phyloP scores from a whole-genome alignment of 2,329 filamentous ascomycete genomes.

The Ceratocystis papillata region DNA sequence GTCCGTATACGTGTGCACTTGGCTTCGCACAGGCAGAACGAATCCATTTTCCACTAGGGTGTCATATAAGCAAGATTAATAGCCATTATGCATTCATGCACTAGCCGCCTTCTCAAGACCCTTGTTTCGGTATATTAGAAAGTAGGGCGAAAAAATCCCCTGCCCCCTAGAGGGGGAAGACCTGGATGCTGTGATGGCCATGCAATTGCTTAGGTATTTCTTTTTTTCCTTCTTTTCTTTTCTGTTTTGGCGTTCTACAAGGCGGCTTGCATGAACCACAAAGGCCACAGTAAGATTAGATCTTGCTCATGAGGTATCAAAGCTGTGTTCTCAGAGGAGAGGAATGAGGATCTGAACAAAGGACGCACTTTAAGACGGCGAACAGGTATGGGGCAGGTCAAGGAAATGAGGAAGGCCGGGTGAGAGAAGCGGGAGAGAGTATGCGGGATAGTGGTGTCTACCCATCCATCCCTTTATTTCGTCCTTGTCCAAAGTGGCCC shows the following conservation, averaged over 20 bases:
- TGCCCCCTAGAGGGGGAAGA: not conserved
- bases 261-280: constrained; percentile 6
- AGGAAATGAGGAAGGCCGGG: not conserved
- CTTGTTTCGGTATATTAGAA: constrained; percentile 1
- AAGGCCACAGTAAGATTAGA: not conserved
- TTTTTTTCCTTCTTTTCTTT: too few relatives aligned
- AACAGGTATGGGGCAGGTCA: not conserved
- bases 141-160: not conserved
- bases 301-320: not conserved
- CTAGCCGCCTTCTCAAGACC: constrained; percentile 6
- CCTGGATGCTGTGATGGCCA: not conserved
- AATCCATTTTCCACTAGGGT: not conserved
- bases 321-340: not conserved
- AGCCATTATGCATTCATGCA: constrained; percentile 16
- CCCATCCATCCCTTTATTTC: not conserved
- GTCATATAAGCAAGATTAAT: constrained; percentile 16
- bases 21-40: not conserved
- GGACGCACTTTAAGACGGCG: not conserved
- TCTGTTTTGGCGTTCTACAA: not conserved
- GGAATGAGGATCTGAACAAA: constrained; percentile 8
- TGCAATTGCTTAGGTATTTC: too few relatives aligned
- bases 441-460: too few relatives aligned
- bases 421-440: not conserved
- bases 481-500: not conserved
- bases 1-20: not conserved